Evolutionary conservation across 768 basidiomycete genomes (phyloP), one percentile per base, ranked within the genome.

Genomic region (Phylloporus sp.): DNA sequence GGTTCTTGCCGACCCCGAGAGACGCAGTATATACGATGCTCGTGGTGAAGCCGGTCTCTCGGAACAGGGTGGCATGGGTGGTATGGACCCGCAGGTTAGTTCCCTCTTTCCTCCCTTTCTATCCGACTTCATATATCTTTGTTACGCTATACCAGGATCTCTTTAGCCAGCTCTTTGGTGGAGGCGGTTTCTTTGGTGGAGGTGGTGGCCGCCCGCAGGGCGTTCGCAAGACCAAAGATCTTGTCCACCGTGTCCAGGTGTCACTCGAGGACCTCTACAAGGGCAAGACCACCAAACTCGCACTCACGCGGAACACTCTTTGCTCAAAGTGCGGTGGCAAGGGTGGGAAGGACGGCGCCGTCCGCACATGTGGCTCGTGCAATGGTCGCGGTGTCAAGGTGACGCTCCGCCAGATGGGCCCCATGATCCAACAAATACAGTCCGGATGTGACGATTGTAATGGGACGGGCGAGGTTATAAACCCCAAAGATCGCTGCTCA

Each of bases 351-450:
- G 95, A 97, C 16, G 97, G 95, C 50, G 90, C 97, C 46, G 92
- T 97, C 56, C 82, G 85, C 66, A 63, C 77, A 24, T 99, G 97
- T 72, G 57, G 68, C 38, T 63, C 75, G 13, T 99, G 97, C 75
- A 79, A 74, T 63, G 97, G 97, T 50, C 91, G 92, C 58, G 97
- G 97, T 62, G 73, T 95, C 76, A 90, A 86, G 68, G 72, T 97
- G 65, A 91, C 88, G 46, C 74, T 98, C 55, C 89, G 97, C 55
- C 97, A 98, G 70, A 90, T 99, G 84, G 97, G 97, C 24, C 97
- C 97, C 5, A 99, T 99, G 97, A 91, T 99, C 61, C 97, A 99
- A 72, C 95, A 99, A 73, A 91, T 98, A 60, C 97, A 98, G 69
- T 90, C 92, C 48, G 79, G 84, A 40, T 99, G 97, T 75, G 84